phyloP scores from a whole-genome alignment of 805 yeast genomes.

The Wickerhamiella cacticola region DNA sequence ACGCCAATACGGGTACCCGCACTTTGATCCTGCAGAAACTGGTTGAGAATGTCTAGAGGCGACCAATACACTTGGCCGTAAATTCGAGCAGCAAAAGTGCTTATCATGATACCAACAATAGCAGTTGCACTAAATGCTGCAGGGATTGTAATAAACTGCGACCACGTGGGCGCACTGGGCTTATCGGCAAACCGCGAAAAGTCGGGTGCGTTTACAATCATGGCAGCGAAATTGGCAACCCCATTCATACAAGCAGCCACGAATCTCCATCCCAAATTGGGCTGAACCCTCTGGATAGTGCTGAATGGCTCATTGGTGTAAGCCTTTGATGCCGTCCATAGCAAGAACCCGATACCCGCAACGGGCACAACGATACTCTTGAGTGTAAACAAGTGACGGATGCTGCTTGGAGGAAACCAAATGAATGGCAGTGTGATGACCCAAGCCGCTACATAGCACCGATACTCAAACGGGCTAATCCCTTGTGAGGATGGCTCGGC shows the following conservation, averaged over 20 bases:
- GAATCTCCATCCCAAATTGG: conserved; percentile 57
- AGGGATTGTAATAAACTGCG: conserved; percentile 56
- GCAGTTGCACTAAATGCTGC: conserved; percentile 65
- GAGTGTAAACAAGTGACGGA: conserved; percentile 69
- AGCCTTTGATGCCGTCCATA: conserved; percentile 71
- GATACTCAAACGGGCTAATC: conserved; percentile 55
- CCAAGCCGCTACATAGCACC: conserved; percentile 72
- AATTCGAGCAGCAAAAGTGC: conserved; percentile 57
- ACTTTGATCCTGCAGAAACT: conserved; percentile 45
- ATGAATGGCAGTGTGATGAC: conserved; percentile 61
- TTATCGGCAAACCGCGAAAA: conserved; percentile 68
- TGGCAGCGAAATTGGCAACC: conserved; percentile 74
- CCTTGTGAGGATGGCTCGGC: conserved; percentile 32
- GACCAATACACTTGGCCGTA: conserved; percentile 68
- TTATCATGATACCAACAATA: conserved; percentile 68
- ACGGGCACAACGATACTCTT: conserved; percentile 66
- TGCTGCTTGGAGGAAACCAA: conserved; percentile 66
- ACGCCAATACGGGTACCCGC: conserved; percentile 71
- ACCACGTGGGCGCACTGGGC: conserved; percentile 33
- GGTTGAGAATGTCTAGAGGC: conserved; percentile 61
- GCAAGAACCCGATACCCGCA: conserved; percentile 67
- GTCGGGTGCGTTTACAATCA: conserved; percentile 77
- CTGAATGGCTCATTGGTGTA: conserved; percentile 22
- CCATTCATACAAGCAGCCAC: conserved; percentile 63
- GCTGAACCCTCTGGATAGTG: conserved; percentile 13